Base-by-base conservation (phyloP, 805 yeast species). In the Pichia exigua region DNA sequence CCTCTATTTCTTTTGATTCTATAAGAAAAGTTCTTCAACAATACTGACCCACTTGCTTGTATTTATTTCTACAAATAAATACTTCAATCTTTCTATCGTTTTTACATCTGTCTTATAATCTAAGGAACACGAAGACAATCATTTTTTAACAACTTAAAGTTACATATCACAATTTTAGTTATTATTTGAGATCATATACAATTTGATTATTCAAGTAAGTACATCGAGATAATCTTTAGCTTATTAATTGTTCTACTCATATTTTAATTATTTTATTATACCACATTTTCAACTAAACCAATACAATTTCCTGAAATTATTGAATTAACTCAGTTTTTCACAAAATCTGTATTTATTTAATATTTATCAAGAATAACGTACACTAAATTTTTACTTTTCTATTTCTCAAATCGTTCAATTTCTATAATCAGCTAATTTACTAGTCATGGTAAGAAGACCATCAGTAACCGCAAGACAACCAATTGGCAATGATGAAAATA, bases 401-500 rank as follows among this genome's bases (percentile, higher is more conserved):
- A 35, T n/a, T 17, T 35, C 20, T 35, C n/a, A 6, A 35, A 35
- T 20, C 39, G 39, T 35, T 35, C 20, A 35, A n/a, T 35, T 35
- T 17, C 18, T 35, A 35, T 35, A 35, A 15, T 35, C 11, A 9
- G n/a, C 7, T 35, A 35, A 17, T 35, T 35, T 3, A 35, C 10
- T n/a, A 35, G 17, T 35, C 39, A 59, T 58, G 61, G 26, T 53
- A 12, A 55, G 55, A 50, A 58, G 56, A 53, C 35, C 56, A 18
- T 52, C 56, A 7, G 39, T n/a, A 35, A 35, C 9, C 6, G 51
- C 52, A 47, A 62, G 60, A 56, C 32, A 57, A 22, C 53, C 54
- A 26, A 49, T 49, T 38, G 50, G 46, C 17, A 58, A 59, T 44
- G 65, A 64, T 48, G 68, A 64, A 51, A 64, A 64, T 45, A 56